Evolutionary conservation across 1,284 basidiomycete species (phyloP).

Genomic region (Xerocomus amazonicus): DNA sequence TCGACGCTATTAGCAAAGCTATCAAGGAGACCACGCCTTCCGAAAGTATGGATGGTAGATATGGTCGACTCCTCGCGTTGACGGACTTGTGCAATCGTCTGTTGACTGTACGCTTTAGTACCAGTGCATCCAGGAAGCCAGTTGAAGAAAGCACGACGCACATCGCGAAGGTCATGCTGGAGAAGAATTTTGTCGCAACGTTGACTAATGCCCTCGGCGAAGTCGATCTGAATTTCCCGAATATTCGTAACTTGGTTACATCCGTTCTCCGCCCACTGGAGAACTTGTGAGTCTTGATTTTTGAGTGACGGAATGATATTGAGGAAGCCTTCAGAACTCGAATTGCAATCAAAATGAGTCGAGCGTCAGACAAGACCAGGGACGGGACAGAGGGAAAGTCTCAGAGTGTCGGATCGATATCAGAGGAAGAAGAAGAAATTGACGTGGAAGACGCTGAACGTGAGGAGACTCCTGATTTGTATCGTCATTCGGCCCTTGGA

Average conservation of each 20-base stretch:
- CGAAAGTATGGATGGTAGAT: slow-evolving; percentile 74
- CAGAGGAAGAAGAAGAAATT: slow-evolving; percentile 60
- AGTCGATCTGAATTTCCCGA: slow-evolving; percentile 94
- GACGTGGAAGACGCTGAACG: slow-evolving; percentile 44
- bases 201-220: slow-evolving; percentile 90
- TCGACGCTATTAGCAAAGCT: slow-evolving; percentile 84
- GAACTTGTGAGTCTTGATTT: slow-evolving; percentile 61
- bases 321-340: slow-evolving; percentile 63
- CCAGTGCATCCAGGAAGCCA: slow-evolving; percentile 53
- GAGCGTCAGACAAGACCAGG: slow-evolving; percentile 70
- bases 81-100: slow-evolving; percentile 88
- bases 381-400: slow-evolving; percentile 50
- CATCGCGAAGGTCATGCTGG: slow-evolving; percentile 96
- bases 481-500: slow-evolving; percentile 94
- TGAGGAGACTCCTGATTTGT: slow-evolving; percentile 90
- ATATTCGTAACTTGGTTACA: slow-evolving; percentile 81
- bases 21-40: slow-evolving; percentile 77
- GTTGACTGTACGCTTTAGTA: slow-evolving; percentile 73
- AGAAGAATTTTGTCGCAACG: slow-evolving; percentile 93
- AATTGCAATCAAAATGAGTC: slow-evolving; percentile 96
- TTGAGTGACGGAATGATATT: background rate
- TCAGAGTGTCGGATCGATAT: slow-evolving; percentile 54
- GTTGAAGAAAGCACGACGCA: slow-evolving; percentile 85
- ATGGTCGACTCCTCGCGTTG: slow-evolving; percentile 86
- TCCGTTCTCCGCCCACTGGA: slow-evolving; percentile 89